phyloP scores from a whole-genome alignment of 768 basidiomycete genomes.

The Tylopilus vinaceipallidus region DNA sequence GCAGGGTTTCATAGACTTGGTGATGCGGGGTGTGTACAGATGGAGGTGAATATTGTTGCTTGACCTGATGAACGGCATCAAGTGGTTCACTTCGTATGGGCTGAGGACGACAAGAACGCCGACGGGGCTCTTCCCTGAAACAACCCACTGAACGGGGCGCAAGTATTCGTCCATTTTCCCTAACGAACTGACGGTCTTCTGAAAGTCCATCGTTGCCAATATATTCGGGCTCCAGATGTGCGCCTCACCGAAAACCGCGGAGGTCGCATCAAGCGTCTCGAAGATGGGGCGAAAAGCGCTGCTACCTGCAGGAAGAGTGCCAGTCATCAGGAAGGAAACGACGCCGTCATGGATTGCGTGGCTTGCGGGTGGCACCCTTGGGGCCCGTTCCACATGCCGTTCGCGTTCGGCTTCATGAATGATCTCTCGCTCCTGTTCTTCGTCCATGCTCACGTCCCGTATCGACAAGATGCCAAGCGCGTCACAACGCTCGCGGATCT shows the following conservation, averaged over 20 bases:
- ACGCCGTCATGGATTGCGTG: conserved; percentile 27
- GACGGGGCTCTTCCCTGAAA: conserved; percentile 8
- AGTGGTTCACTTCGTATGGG: conserved; percentile 38
- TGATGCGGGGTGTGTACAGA: conserved; percentile 41
- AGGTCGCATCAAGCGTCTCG: conserved; percentile 10
- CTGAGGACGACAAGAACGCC: conserved; percentile 39
- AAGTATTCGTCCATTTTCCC: conserved; percentile 15
- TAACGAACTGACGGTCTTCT: conserved; percentile 6
- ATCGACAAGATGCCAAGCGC: conserved; percentile 16
- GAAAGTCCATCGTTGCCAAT: conserved; percentile 19
- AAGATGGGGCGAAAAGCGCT: conserved; percentile 20
- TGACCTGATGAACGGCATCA: conserved; percentile 36
- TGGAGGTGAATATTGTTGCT: conserved; percentile 38
- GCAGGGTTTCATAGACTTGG: conserved; percentile 33
- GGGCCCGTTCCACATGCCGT: conserved; percentile 37
- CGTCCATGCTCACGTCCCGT: conserved; percentile 32
- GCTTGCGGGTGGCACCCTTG: conserved; percentile 17
- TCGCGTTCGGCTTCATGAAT: conserved; percentile 45
- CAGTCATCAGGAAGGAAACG: conserved; percentile 26
- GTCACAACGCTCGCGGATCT: conserved; percentile 14
- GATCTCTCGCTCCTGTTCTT: conserved; percentile 53
- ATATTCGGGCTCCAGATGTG: conserved; percentile 19
- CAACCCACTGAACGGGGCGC: conserved; percentile 32
- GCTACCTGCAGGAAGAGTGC: conserved; percentile 21
- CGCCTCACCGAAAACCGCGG: conserved; percentile 14